phyloP scores from a whole-genome alignment of 108 stramenopile genomes.

The Fragilariopsis cylindrus region DNA sequence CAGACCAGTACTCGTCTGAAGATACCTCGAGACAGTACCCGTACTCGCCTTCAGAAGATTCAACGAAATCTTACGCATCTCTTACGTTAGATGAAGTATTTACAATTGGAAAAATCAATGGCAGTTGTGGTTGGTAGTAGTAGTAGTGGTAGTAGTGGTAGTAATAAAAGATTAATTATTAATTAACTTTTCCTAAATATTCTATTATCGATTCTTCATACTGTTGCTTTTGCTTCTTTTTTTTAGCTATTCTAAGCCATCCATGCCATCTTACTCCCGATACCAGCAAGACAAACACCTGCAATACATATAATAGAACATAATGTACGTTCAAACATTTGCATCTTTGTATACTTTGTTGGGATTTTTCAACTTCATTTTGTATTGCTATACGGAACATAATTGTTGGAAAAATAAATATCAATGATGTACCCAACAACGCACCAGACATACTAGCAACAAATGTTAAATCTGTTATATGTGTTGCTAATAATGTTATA shows the following conservation, averaged over 20 bases:
- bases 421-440: slow-evolving; percentile 83
- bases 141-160: too few relatives aligned
- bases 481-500: slow-evolving; percentile 58
- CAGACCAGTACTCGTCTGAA: too few relatives aligned
- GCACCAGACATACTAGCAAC: slow-evolving; percentile 88
- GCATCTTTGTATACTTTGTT: background rate
- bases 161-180: too few relatives aligned
- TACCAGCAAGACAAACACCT: slow-evolving; percentile 49
- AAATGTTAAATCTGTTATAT: slow-evolving; percentile 74
- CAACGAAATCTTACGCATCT: too few relatives aligned
- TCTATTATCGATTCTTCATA: too few relatives aligned
- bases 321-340: background rate
- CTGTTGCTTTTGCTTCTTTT: background rate
- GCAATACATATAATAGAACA: background rate
- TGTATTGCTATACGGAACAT: slow-evolving; percentile 59
- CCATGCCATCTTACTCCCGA: slow-evolving; percentile 58
- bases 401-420: slow-evolving; percentile 89
- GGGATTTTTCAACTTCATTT: background rate
- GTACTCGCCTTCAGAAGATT: too few relatives aligned
- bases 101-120: too few relatives aligned
- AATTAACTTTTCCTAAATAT: too few relatives aligned
- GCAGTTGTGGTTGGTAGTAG: too few relatives aligned
- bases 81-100: too few relatives aligned
- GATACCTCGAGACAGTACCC: too few relatives aligned
- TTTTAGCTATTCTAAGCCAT: background rate